Conservation (phyloP, 2,329 filamentous ascomycete species). For the Orbilia oligospora region DNA sequence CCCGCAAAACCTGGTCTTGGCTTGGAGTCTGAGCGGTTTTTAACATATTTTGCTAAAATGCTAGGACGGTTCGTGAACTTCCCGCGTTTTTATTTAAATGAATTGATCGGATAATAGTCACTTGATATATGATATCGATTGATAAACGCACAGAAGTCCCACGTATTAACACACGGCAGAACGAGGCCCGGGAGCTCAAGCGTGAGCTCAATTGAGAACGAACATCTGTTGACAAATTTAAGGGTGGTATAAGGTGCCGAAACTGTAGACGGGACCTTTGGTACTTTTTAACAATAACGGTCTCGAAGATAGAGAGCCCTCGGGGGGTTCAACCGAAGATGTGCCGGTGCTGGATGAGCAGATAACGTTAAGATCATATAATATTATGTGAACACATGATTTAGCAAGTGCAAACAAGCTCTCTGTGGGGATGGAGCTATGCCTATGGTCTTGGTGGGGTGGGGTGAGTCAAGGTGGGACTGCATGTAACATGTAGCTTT, state of each 20-base stretch:
- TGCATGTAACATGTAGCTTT: no score
- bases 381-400: slow-evolving; percentile 11
- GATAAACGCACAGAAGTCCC: background rate
- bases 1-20: slow-evolving; percentile 42
- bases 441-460: no score
- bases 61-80: background rate
- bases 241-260: background rate
- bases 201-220: background rate
- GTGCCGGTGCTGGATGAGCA: slow-evolving; percentile 3
- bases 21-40: slow-evolving; percentile 11
- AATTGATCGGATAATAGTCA: no score
- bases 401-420: background rate
- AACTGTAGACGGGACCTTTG: background rate
- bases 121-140: no score
- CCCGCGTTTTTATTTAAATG: background rate
- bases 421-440: background rate
- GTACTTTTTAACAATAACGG: background rate
- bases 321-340: slow-evolving; percentile 44
- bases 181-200: slow-evolving; percentile 2
- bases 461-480: background rate
- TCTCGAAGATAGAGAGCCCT: background rate
- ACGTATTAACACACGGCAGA: slow-evolving; percentile 5
- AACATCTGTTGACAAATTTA: background rate
- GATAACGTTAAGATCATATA: slow-evolving; percentile 30
- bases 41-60: background rate